A percentile compares a stretch with the other conserved stretches of the same genome.
phyloP scores from a whole-genome alignment of 805 yeast species.

The Helenozyma baotianmanensis region DNA sequence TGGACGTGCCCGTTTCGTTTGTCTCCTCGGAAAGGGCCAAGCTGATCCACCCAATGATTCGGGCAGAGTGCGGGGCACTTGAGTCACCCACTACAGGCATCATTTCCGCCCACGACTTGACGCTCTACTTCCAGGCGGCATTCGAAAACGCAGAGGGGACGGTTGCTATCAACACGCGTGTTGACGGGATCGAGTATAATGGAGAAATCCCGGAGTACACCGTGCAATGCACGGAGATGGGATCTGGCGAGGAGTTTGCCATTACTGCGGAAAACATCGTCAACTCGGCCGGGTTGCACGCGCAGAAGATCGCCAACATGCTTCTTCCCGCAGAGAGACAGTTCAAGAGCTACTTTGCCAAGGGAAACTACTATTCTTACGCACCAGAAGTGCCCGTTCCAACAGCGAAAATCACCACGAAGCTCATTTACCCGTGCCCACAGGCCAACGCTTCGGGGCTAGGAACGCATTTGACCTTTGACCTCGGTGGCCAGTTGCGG shows the following conservation, averaged over 20 bases:
- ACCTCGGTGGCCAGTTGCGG: slow-evolving; percentile 69
- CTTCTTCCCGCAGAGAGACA: slow-evolving; percentile 61
- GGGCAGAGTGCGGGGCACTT: slow-evolving; percentile 57
- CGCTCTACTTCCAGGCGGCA: slow-evolving; percentile 51
- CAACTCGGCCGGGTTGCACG: slow-evolving; percentile 77
- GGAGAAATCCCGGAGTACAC: slow-evolving; percentile 17
- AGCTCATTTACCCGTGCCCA: slow-evolving; percentile 67
- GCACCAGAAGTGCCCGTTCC: slow-evolving; percentile 41
- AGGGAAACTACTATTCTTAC: slow-evolving; percentile 76
- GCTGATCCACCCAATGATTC: slow-evolving; percentile 59
- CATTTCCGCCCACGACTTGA: slow-evolving; percentile 71
- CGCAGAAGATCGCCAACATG: slow-evolving; percentile 67
- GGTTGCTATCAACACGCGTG: slow-evolving; percentile 57
- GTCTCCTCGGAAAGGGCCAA: slow-evolving; percentile 43
- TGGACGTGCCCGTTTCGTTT: slow-evolving; percentile 58
- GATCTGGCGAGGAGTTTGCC: slow-evolving; percentile 26
- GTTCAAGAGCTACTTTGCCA: slow-evolving; percentile 62
- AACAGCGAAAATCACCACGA: slow-evolving; percentile 22
- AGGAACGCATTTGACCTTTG: slow-evolving; percentile 85
- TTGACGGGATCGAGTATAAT: slow-evolving; percentile 35
- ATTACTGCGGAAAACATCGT: slow-evolving; percentile 56
- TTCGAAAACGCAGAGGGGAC: slow-evolving; percentile 62
- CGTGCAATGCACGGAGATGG: slow-evolving; percentile 25
- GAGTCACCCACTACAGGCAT: slow-evolving; percentile 84
- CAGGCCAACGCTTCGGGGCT: slow-evolving; percentile 67